Conservation (phyloP, 2,329 filamentous ascomycete species). For the Monosporascus ibericus region DNA sequence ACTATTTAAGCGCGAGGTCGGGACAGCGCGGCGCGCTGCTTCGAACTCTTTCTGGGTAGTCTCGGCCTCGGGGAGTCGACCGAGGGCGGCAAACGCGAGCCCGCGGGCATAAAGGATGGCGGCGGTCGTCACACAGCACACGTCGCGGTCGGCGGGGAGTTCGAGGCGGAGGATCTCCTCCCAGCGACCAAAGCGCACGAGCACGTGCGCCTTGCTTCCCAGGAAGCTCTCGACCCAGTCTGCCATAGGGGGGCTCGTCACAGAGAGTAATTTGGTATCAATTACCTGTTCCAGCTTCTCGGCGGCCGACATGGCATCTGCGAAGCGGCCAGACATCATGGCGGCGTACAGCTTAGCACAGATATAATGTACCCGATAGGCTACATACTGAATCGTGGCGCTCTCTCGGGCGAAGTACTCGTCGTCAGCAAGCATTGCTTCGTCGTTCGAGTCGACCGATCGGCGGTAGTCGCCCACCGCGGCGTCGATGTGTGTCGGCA, state of each 20-base stretch:
- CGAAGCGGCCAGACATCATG: conserved; percentile 48
- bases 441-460: conserved; percentile 8
- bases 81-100: conserved; percentile 43
- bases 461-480: conserved; percentile 13
- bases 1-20: conserved; percentile 9
- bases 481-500: conserved; percentile 18
- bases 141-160: conserved; percentile 37
- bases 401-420: conserved; percentile 41
- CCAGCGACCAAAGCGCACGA: conserved; percentile 52
- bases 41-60: conserved; percentile 32
- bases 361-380: conserved; percentile 50
- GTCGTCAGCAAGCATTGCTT: conserved; percentile 9
- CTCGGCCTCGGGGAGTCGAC: conserved; percentile 35
- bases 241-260: conserved; percentile 46
- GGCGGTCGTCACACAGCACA: conserved; percentile 50
- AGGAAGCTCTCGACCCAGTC: conserved; percentile 51
- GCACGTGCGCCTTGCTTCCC: conserved; percentile 45
- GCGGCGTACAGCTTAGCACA: conserved; percentile 53
- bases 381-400: conserved; percentile 46
- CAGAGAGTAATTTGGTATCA: conserved; percentile 41
- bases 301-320: conserved; percentile 42
- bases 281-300: conserved; percentile 39
- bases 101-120: conserved; percentile 49
- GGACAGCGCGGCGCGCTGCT: conserved; percentile 34
- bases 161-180: conserved; percentile 40